A percentile compares a stretch with the other conserved stretches of the same genome.
phyloP scores from a whole-genome alignment of 208 protist species.

The Plasmodiophora brassicae region DNA sequence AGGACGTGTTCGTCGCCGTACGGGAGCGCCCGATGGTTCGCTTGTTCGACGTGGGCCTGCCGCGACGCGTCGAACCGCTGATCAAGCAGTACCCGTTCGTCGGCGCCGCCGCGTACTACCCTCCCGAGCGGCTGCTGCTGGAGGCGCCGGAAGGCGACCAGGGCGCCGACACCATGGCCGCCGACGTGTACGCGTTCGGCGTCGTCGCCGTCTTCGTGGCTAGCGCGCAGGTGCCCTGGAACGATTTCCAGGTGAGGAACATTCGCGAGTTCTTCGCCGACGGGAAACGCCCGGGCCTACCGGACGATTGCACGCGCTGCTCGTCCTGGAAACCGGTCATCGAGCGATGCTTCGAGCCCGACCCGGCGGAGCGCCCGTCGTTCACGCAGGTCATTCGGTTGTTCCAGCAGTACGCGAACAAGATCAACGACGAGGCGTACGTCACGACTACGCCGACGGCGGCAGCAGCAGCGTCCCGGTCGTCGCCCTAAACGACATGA shows the following conservation, averaged over 20 bases:
- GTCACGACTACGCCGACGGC: no score
- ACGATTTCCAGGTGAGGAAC: not conserved
- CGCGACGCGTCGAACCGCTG: not conserved
- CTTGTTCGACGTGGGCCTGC: conserved; percentile 1
- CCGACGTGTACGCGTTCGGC: conserved; percentile 24
- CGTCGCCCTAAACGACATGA: no score
- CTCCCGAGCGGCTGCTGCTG: conserved; percentile 8
- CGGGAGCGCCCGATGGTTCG: not conserved
- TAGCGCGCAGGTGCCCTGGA: not conserved
- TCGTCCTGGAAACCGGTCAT: not conserved
- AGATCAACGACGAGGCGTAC: no score
- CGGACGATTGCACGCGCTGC: not conserved
- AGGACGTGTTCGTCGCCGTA: not conserved
- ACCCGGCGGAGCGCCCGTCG: not conserved
- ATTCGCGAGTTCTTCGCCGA: not conserved
- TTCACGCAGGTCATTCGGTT: conserved; percentile 28
- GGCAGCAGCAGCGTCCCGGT: no score
- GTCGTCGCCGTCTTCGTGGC: conserved; percentile 22
- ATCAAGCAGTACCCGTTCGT: conserved; percentile 28
- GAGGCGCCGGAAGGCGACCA: not conserved
- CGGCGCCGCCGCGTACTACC: conserved; percentile 23
- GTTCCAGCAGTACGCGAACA: conserved; percentile 12
- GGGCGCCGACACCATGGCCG: not conserved
- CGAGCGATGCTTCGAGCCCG: not conserved
- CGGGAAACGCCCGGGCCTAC: not conserved